These are phyloP conservation scores for Penicillium arizonense DNA, from an alignment of 495 filamentous ascomycete species.

Conservation along the genomic window DNA sequence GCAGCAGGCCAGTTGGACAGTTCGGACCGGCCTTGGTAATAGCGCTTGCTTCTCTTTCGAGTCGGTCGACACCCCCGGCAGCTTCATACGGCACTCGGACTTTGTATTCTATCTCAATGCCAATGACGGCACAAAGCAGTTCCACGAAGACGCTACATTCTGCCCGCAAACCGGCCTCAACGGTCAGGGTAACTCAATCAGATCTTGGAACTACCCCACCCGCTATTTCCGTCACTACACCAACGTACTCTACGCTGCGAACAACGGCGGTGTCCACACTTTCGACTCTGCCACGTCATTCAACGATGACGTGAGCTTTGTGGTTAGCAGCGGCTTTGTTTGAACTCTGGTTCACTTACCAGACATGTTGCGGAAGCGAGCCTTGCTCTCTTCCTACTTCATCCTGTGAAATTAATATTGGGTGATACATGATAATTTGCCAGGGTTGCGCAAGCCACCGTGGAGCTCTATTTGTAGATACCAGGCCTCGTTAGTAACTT, in stretches of 20 bases:
- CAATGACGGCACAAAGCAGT: slow-evolving; percentile 50
- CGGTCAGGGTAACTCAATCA: slow-evolving; percentile 46
- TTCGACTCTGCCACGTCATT: slow-evolving; percentile 49
- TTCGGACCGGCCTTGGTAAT: slow-evolving; percentile 50
- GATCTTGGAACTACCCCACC: slow-evolving; percentile 56
- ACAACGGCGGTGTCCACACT: slow-evolving; percentile 49
- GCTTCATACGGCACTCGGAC: slow-evolving; percentile 52
- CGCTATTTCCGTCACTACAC: slow-evolving; percentile 53
- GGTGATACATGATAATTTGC: too few species aligned
- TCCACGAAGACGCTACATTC: slow-evolving; percentile 56
- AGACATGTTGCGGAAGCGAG: too few species aligned
- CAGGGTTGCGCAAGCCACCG: too few species aligned
- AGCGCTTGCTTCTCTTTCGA: slow-evolving; percentile 56
- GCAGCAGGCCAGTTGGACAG: slow-evolving; percentile 53
- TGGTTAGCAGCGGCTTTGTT: slow-evolving; percentile 43
- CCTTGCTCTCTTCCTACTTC: too few species aligned
- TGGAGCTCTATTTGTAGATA: too few species aligned
- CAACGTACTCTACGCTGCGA: slow-evolving; percentile 45
- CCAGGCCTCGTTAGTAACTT: too few species aligned
- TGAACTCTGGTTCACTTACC: slow-evolving; percentile 5
- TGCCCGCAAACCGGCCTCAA: slow-evolving; percentile 47
- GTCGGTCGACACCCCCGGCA: slow-evolving; percentile 52
- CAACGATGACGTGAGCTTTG: slow-evolving; percentile 51
- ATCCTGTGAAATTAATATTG: too few species aligned
- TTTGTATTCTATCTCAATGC: slow-evolving; percentile 46